A percentile compares a stretch with the other conserved stretches of the same genome.
These are phyloP conservation scores for Zalaria obscura DNA, from an alignment of 2,329 filamentous ascomycete genomes.

Conservation along the genomic window DNA sequence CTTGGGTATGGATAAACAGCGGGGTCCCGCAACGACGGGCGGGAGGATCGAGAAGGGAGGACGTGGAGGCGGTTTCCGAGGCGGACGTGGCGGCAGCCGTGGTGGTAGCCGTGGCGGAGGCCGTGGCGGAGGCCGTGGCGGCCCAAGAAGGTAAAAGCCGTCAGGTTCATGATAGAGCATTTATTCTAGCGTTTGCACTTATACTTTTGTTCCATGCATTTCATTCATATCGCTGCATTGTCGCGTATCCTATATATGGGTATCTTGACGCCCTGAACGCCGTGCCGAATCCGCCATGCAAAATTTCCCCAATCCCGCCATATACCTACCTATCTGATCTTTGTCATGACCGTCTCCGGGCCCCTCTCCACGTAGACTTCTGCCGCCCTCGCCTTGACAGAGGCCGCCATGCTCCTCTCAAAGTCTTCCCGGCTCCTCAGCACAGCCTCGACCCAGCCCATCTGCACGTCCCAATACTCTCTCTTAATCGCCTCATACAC, in stretches of 20 bases:
- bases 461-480: constrained; percentile 84
- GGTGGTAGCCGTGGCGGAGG: constrained; percentile 2
- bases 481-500: constrained; percentile 75
- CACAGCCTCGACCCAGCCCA: constrained; percentile 91
- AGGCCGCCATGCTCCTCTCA: constrained; percentile 76
- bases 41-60: constrained; percentile 2
- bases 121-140: no score
- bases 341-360: constrained; percentile 86
- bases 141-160: not conserved
- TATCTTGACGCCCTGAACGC: no score
- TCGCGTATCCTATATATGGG: no score
- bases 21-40: constrained; percentile 1
- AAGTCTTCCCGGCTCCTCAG: constrained; percentile 82
- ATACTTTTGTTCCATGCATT: no score
- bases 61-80: not conserved
- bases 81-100: constrained; percentile 2
- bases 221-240: no score
- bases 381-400: constrained; percentile 77
- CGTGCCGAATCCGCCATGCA: no score
- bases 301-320: no score
- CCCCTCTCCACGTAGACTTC: constrained; percentile 70
- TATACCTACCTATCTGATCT: constrained; percentile 48
- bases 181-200: no score
- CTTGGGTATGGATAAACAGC: constrained; percentile 20
- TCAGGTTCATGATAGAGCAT: no score